Evolutionary conservation across 2,329 filamentous ascomycete species (phyloP).

Genomic region (Monosporascus sp.): DNA sequence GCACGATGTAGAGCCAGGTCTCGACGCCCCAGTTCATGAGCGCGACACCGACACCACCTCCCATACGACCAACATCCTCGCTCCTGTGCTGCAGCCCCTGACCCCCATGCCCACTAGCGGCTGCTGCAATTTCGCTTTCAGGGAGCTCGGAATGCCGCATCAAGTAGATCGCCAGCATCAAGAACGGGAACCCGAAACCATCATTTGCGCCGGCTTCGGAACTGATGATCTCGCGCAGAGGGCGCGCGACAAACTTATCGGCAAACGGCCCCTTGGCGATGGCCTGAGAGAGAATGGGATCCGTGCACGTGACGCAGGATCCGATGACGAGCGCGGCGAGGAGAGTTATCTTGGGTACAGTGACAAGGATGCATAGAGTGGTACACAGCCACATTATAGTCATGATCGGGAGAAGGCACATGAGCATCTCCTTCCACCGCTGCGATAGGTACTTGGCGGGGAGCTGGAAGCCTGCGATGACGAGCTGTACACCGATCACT

Average conservation of each 20-base stretch:
- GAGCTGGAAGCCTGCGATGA: slow-evolving; percentile 58
- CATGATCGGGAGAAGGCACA: slow-evolving; percentile 55
- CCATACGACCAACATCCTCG: slow-evolving; percentile 41
- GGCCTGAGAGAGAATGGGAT: slow-evolving; percentile 57
- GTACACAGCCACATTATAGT: slow-evolving; percentile 57
- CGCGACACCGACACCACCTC: slow-evolving; percentile 45
- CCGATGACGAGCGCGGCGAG: slow-evolving; percentile 52
- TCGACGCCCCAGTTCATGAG: slow-evolving; percentile 54
- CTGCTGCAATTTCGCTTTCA: slow-evolving; percentile 1
- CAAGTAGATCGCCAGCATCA: slow-evolving; percentile 52
- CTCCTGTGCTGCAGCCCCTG: slow-evolving; percentile 15
- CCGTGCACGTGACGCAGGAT: slow-evolving; percentile 56
- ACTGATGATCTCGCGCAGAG: slow-evolving; percentile 55
- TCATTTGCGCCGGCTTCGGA: slow-evolving; percentile 58
- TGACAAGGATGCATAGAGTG: slow-evolving; percentile 48
- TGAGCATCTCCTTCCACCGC: slow-evolving; percentile 46
- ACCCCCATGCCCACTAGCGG: too few relatives aligned
- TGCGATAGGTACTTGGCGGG: slow-evolving; percentile 48
- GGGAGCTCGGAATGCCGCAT: slow-evolving; percentile 45
- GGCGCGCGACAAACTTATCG: slow-evolving; percentile 53
- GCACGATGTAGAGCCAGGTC: slow-evolving; percentile 54
- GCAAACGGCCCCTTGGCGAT: slow-evolving; percentile 59
- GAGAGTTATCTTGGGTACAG: slow-evolving; percentile 48
- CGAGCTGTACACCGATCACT: too few relatives aligned
- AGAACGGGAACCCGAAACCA: slow-evolving; percentile 56